Conservation (phyloP, 257 asterid species). For the Salvia miltiorrhiza region DNA sequence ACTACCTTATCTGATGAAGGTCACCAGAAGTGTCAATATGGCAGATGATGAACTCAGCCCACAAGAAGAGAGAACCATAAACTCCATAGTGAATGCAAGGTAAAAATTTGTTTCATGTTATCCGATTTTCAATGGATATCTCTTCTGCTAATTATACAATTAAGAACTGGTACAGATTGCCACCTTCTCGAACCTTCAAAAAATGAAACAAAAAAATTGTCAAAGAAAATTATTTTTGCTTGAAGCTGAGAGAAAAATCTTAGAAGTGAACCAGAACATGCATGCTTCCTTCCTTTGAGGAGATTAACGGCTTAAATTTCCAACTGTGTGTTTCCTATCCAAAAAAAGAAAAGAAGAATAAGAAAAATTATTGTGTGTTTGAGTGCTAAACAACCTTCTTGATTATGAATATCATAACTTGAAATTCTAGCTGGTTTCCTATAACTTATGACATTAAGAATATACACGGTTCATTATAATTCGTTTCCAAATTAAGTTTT, state of each 20-base stretch:
- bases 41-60: conserved; percentile 54
- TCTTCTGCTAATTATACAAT: conserved; percentile 8
- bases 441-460: background rate
- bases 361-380: background rate
- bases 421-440: conserved; percentile 5
- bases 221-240: background rate
- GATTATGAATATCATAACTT: background rate
- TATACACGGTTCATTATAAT: background rate
- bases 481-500: background rate
- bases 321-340: background rate
- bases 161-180: background rate
- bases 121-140: conserved; percentile 9
- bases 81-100: conserved; percentile 75
- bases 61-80: conserved; percentile 66
- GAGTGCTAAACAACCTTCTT: background rate
- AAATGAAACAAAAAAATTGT: background rate
- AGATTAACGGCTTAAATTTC: background rate
- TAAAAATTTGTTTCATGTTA: conserved; percentile 12
- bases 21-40: conserved; percentile 62
- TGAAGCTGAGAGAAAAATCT: background rate
- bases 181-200: background rate
- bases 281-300: background rate
- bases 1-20: conserved; percentile 43
- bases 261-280: background rate
- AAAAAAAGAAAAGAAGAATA: background rate